Conservation (phyloP, 306 rosid species). For the Mimosa bimucronata region DNA sequence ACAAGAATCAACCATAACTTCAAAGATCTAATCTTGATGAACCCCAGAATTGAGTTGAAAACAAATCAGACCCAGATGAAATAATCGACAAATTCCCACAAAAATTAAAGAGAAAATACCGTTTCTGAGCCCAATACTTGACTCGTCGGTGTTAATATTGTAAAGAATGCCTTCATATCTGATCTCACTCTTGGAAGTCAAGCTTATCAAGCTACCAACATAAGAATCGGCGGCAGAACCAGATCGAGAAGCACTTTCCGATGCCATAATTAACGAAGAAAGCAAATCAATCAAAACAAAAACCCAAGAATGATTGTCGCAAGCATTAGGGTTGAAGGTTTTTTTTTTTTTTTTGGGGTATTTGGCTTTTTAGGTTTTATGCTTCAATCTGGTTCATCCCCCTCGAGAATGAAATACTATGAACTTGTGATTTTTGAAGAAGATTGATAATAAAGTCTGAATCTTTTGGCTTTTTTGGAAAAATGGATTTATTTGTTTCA, state of each 20-base stretch:
- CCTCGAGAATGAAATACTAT: background rate
- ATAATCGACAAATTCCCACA: background rate
- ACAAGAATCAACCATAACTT: background rate
- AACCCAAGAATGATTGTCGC: slow-evolving; percentile 5
- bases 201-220: slow-evolving; percentile 67
- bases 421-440: background rate
- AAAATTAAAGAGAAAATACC: slow-evolving; percentile 43
- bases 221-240: slow-evolving; percentile 67
- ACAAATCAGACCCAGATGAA: slow-evolving; percentile 6
- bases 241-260: slow-evolving; percentile 48
- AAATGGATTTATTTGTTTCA: background rate
- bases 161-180: slow-evolving; percentile 75
- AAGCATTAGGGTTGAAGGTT: slow-evolving; percentile 48
- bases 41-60: background rate
- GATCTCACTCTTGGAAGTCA: slow-evolving; percentile 83
- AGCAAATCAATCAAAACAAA: slow-evolving; percentile 26
- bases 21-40: slow-evolving; percentile 21
- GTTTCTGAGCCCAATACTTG: slow-evolving; percentile 72
- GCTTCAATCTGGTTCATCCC: background rate
- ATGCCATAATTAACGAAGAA: slow-evolving; percentile 51
- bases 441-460: too few species aligned
- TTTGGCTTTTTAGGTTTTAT: background rate
- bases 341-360: background rate
- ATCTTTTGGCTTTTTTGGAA: slow-evolving; percentile 6
- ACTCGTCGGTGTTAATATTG: slow-evolving; percentile 74